These are phyloP conservation scores for Massospora cicadina DNA, from an alignment of 371 early-diverging fungal species.

Conservation along the genomic window DNA sequence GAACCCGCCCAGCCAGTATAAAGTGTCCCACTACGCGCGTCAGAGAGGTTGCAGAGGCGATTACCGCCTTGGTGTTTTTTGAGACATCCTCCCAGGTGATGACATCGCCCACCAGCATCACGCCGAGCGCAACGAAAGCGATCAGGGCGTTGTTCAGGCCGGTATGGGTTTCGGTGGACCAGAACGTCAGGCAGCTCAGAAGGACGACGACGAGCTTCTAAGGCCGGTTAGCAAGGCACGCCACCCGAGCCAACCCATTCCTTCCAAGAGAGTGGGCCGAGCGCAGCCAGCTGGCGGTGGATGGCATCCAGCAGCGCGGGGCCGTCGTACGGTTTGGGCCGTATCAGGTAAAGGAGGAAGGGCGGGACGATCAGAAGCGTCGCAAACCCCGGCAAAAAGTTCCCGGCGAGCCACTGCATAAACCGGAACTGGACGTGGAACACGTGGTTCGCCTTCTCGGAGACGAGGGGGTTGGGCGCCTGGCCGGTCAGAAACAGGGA, in stretches of 20 bases:
- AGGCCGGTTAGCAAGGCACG: conserved; percentile 12
- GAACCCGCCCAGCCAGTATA: conserved; percentile 65
- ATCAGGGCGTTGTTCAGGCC: conserved; percentile 48
- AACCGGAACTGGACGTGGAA: conserved; percentile 7
- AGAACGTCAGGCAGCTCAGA: conserved; percentile 32
- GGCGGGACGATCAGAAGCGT: conserved; percentile 5
- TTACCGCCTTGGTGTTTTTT: conserved; percentile 40
- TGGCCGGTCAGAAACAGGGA: conserved; percentile 8
- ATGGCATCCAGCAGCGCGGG: neutral
- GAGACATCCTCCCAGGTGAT: conserved; percentile 51
- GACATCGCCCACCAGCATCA: conserved; percentile 32
- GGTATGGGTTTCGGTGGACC: conserved; percentile 43
- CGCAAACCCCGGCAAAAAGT: neutral
- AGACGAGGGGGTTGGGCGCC: conserved; percentile 6
- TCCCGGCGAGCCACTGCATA: conserved; percentile 14
- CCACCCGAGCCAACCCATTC: conserved; percentile 20
- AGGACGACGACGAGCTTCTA: conserved; percentile 32
- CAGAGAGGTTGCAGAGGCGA: conserved; percentile 3
- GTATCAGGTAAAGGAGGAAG: conserved; percentile 17
- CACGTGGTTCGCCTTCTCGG: conserved; percentile 5
- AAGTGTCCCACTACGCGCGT: conserved; percentile 44
- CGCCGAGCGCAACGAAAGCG: conserved; percentile 36
- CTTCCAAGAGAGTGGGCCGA: conserved; percentile 6
- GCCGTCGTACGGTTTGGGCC: conserved; percentile 13
- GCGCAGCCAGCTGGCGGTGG: neutral